Evolutionary conservation across 2,329 filamentous ascomycete species (phyloP), one percentile per base, ranked within the genome.

Genomic region (Alternaria longipes): DNA sequence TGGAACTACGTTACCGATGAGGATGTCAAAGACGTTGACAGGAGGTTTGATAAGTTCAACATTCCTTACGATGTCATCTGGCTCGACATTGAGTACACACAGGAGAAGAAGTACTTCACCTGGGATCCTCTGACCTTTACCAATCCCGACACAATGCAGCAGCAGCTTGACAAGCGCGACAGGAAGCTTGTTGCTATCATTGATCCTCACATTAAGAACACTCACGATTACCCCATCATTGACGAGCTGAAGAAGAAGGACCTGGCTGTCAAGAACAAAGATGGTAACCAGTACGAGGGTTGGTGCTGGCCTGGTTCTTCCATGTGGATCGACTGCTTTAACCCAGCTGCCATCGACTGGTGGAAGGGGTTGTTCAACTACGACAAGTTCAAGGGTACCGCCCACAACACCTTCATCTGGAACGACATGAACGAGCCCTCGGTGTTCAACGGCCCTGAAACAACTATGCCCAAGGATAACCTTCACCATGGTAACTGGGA

Each of bases 341-440:
- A 94, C 76, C 94, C 94, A n/a, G 90, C 90, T 55, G 92, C 93
- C 7, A 87, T 91, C 55, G 88, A 91, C 63, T 99, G 95, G 95
- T 99, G 95, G 94, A 91, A 89, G 69, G 82, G 85, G 3, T 86
- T 98, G 11, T 98, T 97, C 85, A 90, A 91, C 72, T 98, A 96
- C 68, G 89, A 92, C 75, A 86, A 82, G 41, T 99, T 97, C 85
- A 92, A 92, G 79, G 94, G 93, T 49, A 93, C 93, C 1, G 86
- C 90, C 70, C 85, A 90, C 66, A 99, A 98, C 78, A 90, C 92
- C 0, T 97, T 93, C 80, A 88, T 99, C 72, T 99, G 95, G 95
- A 99, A 99, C 78, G 95, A 99, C 78, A 99, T 99, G 95, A 98
- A 97, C 76, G 95, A 99, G 82, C 95, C 95, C 0, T 98, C 95